These are phyloP conservation scores for Colletotrichum sp. DNA, from an alignment of 2,329 filamentous ascomycete genomes.

Conservation along the genomic window DNA sequence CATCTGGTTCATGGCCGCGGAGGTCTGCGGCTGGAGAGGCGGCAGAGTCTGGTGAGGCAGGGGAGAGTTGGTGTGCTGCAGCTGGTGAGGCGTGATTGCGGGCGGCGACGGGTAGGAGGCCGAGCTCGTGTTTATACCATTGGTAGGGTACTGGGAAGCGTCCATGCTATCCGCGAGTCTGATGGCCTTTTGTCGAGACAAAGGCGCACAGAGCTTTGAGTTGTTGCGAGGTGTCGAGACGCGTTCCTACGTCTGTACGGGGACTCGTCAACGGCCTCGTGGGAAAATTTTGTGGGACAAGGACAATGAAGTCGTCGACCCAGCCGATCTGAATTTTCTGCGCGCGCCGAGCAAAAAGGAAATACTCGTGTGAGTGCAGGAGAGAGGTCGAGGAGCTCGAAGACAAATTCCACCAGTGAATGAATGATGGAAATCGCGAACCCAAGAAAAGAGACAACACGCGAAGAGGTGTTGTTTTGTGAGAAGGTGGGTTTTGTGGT, in stretches of 20 bases:
- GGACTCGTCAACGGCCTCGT: conserved; percentile 18
- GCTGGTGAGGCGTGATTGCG: conserved; percentile 56
- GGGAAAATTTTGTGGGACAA: conserved; percentile 19
- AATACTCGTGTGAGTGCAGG: not conserved
- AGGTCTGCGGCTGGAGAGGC: conserved; percentile 54
- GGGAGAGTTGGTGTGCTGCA: conserved; percentile 49
- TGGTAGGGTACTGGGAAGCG: conserved; percentile 58
- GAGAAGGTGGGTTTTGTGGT: conserved; percentile 22
- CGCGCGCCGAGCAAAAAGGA: not conserved
- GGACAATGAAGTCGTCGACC: conserved; percentile 17
- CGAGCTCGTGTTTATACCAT: conserved; percentile 60
- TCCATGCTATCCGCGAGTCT: conserved; percentile 50
- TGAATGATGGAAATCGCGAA: conserved; percentile 20
- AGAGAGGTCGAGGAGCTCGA: not conserved
- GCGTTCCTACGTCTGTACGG: conserved; percentile 19
- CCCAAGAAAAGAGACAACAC: conserved; percentile 19
- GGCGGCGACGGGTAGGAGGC: conserved; percentile 57
- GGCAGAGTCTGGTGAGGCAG: conserved; percentile 61
- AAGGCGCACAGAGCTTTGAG: conserved; percentile 17
- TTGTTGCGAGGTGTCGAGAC: conserved; percentile 17
- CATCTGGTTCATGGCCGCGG: conserved; percentile 53
- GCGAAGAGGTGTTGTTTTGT: conserved; percentile 20
- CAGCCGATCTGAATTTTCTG: not conserved
- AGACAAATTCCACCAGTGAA: conserved; percentile 8
- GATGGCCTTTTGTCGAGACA: conserved; percentile 21